A percentile compares a stretch with the other conserved stretches of the same genome.
Evolutionary conservation across 345 rosid species (phyloP).

Genomic region (Pseudoturritis turrita): DNA sequence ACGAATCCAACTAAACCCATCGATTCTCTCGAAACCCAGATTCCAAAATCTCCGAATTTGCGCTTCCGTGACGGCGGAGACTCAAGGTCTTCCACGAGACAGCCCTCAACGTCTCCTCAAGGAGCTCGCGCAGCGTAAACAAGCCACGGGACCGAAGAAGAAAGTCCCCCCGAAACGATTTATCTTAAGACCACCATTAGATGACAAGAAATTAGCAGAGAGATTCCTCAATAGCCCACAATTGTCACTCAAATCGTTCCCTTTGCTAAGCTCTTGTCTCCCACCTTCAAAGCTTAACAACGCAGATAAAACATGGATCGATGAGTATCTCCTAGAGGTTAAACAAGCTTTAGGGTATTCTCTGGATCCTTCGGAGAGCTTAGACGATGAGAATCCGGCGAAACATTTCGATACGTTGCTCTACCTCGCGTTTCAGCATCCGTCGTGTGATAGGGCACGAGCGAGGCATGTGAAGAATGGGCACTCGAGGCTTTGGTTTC

Average conservation of each 20-base stretch:
- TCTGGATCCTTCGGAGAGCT: constrained; percentile 53
- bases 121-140: constrained; percentile 86
- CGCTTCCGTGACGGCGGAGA: constrained; percentile 53
- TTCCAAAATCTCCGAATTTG: constrained; percentile 37
- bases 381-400: constrained; percentile 86
- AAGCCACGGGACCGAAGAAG: constrained; percentile 55
- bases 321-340: constrained; percentile 82
- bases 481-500: constrained; percentile 72
- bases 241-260: constrained; percentile 80
- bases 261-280: constrained; percentile 78
- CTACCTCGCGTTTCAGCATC: constrained; percentile 90
- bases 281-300: constrained; percentile 79
- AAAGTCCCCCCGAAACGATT: constrained; percentile 64
- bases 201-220: constrained; percentile 69
- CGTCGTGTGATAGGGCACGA: constrained; percentile 72
- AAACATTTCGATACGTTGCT: constrained; percentile 85
- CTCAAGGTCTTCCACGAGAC: constrained; percentile 59
- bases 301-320: constrained; percentile 87
- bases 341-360: constrained; percentile 94
- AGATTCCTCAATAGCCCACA: constrained; percentile 87
- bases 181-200: constrained; percentile 79
- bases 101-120: constrained; percentile 91
- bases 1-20: constrained; percentile 32
- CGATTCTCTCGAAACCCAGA: constrained; percentile 28
- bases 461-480: constrained; percentile 82